Evolutionary conservation across 306 rosid genomes (phyloP).

Genomic region (Echinosophora koreensis): DNA sequence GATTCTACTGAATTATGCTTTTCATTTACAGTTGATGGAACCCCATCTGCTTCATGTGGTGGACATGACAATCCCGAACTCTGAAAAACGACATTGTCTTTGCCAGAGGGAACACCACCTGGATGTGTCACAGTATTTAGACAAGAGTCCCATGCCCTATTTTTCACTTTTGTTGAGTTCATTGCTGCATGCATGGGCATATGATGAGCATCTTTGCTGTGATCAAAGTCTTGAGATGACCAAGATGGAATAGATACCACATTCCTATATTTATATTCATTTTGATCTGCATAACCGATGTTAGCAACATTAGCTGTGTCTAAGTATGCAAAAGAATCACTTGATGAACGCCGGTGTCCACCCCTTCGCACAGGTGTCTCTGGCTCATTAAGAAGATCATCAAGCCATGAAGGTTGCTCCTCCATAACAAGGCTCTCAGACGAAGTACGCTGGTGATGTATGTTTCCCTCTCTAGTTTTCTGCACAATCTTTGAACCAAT

Average conservation of each 20-base stretch:
- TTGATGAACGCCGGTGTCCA: slow-evolving; percentile 84
- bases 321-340: slow-evolving; percentile 75
- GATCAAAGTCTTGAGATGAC: slow-evolving; percentile 73
- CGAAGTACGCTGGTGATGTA: slow-evolving; percentile 72
- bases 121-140: slow-evolving; percentile 52
- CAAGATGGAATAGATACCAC: slow-evolving; percentile 60
- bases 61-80: slow-evolving; percentile 63
- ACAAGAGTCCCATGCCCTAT: slow-evolving; percentile 66
- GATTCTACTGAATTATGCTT: slow-evolving; percentile 61
- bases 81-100: slow-evolving; percentile 56
- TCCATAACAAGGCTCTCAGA: slow-evolving; percentile 76
- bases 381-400: slow-evolving; percentile 85
- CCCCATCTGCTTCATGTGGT: slow-evolving; percentile 65
- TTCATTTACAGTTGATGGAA: slow-evolving; percentile 53
- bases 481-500: slow-evolving; percentile 65
- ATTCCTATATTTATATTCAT: slow-evolving; percentile 57
- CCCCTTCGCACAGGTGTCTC: slow-evolving; percentile 81
- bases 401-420: slow-evolving; percentile 92
- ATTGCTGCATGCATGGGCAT: slow-evolving; percentile 59
- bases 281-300: slow-evolving; percentile 55
- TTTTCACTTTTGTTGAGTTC: slow-evolving; percentile 64
- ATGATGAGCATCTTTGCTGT: slow-evolving; percentile 60
- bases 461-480: slow-evolving; percentile 66
- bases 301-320: slow-evolving; percentile 55
- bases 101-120: slow-evolving; percentile 54